phyloP scores from a whole-genome alignment of 768 basidiomycete genomes.

The Tulasnella sp. region DNA sequence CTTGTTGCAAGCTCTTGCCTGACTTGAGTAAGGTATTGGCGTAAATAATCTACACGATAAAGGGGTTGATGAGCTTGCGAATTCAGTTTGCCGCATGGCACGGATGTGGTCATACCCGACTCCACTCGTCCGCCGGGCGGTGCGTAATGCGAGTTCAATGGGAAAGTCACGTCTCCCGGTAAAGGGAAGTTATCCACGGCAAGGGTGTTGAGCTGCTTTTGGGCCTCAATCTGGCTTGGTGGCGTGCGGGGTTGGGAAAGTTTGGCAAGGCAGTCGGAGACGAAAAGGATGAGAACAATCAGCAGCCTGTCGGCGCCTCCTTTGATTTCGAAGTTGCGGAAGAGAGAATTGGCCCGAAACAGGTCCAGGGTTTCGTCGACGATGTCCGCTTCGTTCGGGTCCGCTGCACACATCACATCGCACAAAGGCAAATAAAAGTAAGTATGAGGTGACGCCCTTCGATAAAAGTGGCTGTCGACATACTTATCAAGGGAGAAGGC shows the following conservation, averaged over 20 bases:
- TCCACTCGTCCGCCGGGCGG: constrained; percentile 75
- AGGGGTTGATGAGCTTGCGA: constrained; percentile 14
- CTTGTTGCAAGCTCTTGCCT: constrained; percentile 90
- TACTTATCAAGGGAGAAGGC: constrained; percentile 72
- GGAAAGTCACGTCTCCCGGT: constrained; percentile 95
- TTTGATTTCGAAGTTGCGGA: constrained; percentile 99
- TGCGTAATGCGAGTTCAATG: constrained; percentile 90
- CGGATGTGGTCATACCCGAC: constrained; percentile 60
- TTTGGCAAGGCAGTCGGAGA: constrained; percentile 95
- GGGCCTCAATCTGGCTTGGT: constrained; percentile 80
- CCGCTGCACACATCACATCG: constrained; percentile 54
- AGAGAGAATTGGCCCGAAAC: constrained; percentile 98
- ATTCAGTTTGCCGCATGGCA: not conserved
- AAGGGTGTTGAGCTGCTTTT: constrained; percentile 85
- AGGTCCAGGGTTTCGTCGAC: constrained; percentile 95
- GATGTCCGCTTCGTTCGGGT: constrained; percentile 79
- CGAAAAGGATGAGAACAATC: constrained; percentile 96
- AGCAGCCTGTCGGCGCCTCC: constrained; percentile 94
- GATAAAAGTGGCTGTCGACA: constrained; percentile 38
- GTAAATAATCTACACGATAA: constrained; percentile 65
- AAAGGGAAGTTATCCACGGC: constrained; percentile 92
- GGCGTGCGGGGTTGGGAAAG: constrained; percentile 71
- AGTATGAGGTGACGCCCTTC: not conserved
- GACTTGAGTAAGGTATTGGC: constrained; percentile 89
- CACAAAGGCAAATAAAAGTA: not conserved